Base-by-base conservation (phyloP, 2,329 filamentous ascomycete genomes). In the Madurella mycetomatis region DNA sequence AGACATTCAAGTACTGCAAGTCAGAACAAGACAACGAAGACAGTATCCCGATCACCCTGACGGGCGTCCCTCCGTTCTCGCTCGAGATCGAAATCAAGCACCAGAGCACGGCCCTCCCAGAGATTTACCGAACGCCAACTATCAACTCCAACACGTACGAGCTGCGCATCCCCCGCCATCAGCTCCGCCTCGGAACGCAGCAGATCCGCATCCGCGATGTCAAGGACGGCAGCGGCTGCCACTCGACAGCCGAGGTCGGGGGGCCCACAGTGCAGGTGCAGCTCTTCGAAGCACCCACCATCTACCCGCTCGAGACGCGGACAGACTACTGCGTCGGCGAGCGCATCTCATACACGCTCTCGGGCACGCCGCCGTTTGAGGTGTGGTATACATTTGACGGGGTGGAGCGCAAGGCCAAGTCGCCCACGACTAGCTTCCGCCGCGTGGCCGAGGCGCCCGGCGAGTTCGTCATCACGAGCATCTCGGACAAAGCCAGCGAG, bases 321-420 rank as follows among this genome's bases (percentile, higher is more conserved):
- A 80, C 80, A 15, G 90, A 99, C 73, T 96, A 92, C 73, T 99
- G 94, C 70, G 92, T 99, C 11, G 94, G 95, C 60, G 94, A 99
- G 70, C 87, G 92, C 51, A 87, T 99, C 60, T 88, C 89, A 3
- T 99, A 96, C 73, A 91, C 90, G 0, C 83, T 99, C 5, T 90
- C 90, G 1, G 95, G 94, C 43, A 88, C 89, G 51, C 86, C 91
- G 16, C 95, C 95, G 0, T 99, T 99, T 70, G 90, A 92, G 43
- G 87, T 99, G 43, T 87, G 86, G 70, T 99, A 99, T 74, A 88
- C 84, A 11, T 99, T 99, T 72, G 85, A 92, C 62, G 87, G 86
- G 52, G 80, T 82, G 41, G 77, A 83, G 53, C 86, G 88, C 72
- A 92, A 90, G 69, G 94, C 92, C 51, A 86, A 87, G 60, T 86